Evolutionary conservation across 345 rosid genomes (phyloP).

Genomic region (Dovyalis caffra): DNA sequence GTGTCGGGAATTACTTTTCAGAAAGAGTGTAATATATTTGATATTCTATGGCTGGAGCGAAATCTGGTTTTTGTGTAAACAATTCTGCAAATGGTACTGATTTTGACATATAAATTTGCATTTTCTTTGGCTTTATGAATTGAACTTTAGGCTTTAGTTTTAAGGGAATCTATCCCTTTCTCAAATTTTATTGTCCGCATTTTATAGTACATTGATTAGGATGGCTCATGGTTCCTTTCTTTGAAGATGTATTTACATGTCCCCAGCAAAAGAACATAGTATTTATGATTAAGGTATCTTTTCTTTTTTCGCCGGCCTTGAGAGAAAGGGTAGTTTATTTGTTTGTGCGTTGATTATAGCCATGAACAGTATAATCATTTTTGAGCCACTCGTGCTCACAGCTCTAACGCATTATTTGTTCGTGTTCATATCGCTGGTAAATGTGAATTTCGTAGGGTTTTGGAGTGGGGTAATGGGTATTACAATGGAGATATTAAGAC

Average conservation of each 20-base stretch:
- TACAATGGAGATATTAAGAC: conserved; percentile 98
- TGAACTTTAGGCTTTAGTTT: not conserved
- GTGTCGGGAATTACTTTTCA: not conserved
- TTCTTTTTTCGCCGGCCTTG: not conserved
- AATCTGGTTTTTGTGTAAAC: not conserved
- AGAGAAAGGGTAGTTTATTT: not conserved
- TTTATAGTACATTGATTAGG: not conserved
- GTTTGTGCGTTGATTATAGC: not conserved
- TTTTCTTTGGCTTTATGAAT: not conserved
- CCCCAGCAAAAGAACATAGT: not conserved
- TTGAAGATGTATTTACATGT: too few species aligned
- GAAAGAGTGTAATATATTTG: not conserved
- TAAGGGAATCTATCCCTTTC: not conserved
- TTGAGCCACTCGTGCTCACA: not conserved
- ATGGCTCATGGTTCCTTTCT: not conserved
- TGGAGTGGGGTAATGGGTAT: conserved; percentile 94
- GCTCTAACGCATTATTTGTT: not conserved
- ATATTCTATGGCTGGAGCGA: not conserved
- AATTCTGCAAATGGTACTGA: not conserved
- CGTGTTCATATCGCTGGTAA: not conserved
- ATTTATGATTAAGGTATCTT: not conserved
- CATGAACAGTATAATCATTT: not conserved
- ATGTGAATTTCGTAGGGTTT: conserved; percentile 41
- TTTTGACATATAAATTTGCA: not conserved
- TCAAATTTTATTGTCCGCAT: not conserved